phyloP scores from a whole-genome alignment of 2,329 filamentous ascomycete species.

The Paracamarosporium sp. region DNA sequence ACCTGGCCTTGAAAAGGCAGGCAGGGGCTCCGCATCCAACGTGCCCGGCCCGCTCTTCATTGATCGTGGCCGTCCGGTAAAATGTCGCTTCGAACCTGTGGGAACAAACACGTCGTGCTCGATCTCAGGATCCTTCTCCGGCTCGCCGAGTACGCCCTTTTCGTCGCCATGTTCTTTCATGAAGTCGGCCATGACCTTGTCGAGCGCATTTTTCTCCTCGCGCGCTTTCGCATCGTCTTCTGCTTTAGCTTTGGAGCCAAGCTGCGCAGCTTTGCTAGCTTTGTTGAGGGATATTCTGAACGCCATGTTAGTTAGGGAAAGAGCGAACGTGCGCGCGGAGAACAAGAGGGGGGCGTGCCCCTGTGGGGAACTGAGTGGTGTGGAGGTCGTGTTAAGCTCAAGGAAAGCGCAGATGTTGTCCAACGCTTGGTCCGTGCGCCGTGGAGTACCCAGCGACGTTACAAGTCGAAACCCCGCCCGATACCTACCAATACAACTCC shows the following conservation, averaged over 20 bases:
- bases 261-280: slow-evolving; percentile 28
- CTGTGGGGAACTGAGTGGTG: background rate
- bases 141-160: slow-evolving; percentile 31
- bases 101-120: slow-evolving; percentile 36
- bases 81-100: slow-evolving; percentile 37
- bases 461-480: background rate
- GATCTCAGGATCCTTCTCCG: slow-evolving; percentile 25
- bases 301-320: slow-evolving; percentile 23
- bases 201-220: slow-evolving; percentile 38
- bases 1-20: slow-evolving; percentile 15
- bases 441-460: no score
- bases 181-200: slow-evolving; percentile 40
- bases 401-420: background rate
- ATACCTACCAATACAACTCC: background rate
- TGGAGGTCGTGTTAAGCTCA: background rate
- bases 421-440: background rate
- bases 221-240: slow-evolving; percentile 40
- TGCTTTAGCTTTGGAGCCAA: slow-evolving; percentile 34
- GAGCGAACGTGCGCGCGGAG: background rate
- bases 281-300: slow-evolving; percentile 40
- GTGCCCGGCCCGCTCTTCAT: slow-evolving; percentile 44
- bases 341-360: background rate
- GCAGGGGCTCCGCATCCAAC: slow-evolving; percentile 20
- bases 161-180: slow-evolving; percentile 35
- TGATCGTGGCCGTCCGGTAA: slow-evolving; percentile 33